phyloP scores from a whole-genome alignment of 345 rosid species.

The Punica granatum region DNA sequence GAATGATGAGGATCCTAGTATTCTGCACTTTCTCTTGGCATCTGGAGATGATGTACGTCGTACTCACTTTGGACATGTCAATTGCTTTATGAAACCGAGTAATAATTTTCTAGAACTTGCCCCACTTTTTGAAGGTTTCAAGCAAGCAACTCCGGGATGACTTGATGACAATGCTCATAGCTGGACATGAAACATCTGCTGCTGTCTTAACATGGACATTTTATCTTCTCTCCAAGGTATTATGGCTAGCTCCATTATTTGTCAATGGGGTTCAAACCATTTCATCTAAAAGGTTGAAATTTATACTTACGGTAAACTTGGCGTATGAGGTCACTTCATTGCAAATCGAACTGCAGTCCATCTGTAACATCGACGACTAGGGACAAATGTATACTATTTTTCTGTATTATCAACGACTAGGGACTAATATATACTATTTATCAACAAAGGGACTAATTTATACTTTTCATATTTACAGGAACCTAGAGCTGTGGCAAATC shows the following conservation, averaged over 20 bases:
- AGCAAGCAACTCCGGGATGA: conserved; percentile 98
- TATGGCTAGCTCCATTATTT: neutral
- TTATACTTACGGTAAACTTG: neutral
- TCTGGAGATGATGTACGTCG: conserved; percentile 83
- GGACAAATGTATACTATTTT: too few species aligned
- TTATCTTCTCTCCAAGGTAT: conserved; percentile 75
- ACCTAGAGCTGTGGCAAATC: conserved; percentile 68
- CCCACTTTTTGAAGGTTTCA: conserved; percentile 51
- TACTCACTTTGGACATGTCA: conserved; percentile 1
- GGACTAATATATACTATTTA: neutral
- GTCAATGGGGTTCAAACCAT: neutral
- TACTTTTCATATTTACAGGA: conserved; percentile 40
- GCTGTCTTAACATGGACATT: conserved; percentile 97
- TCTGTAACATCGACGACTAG: neutral
- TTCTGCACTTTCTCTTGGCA: conserved; percentile 90
- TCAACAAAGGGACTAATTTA: neutral
- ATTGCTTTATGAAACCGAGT: conserved; percentile 8
- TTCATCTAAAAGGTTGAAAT: neutral
- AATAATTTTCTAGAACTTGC: neutral
- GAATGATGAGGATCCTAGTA: conserved; percentile 96
- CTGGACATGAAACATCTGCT: conserved; percentile 97
- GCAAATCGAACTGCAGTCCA: neutral
- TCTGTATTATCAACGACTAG: neutral
- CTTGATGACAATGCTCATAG: conserved; percentile 97
- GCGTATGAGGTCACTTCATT: neutral